Base-by-base conservation (phyloP, 352 stramenopile genomes). In the Phytophthora citricola region DNA sequence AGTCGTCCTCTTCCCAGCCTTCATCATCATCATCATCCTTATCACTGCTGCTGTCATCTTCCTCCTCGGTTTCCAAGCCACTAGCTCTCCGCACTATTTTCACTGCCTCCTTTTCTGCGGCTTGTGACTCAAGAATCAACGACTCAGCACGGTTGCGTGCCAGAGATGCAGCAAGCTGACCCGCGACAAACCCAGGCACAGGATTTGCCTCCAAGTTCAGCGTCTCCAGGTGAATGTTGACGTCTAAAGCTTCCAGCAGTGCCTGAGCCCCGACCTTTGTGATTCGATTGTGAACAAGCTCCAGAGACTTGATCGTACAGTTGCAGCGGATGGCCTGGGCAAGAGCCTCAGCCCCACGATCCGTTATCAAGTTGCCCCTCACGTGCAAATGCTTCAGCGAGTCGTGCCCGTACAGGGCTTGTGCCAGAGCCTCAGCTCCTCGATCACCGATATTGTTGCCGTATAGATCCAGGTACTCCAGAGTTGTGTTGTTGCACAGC, bases 401-500 rank as follows among this genome's bases (percentile, higher is more conserved):
- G 51, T 89, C 83, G 59, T 94, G 81, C 48, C 82, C 83, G 46
- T 91, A 91, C 5, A 94, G 67, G 10, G 80, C 87, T 22, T 91
- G 73, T 17, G 87, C 85, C 12, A 94, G 46, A 27, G 76, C 76
- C 31, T 89, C 65, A 3, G 57, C 83, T 15, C 87, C 87, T 14
- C 58, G 72, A 57, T 92, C 85, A 20, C 79, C 78, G 61, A 94
- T 92, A 26, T 73, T 67, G 66, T 93, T 93, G 44, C 81, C 76
- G 40, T 79, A 87, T 29, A 94, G 38, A 34, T 93, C 82, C 52
- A 94, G 59, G 48, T 81, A 80, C 64, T 91, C 70, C 17, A 94
- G 56, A 36, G 84, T 92, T 27, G 72, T 69, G 69, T 92, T 94
- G 58, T 68, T 73, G 46, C 83, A 84, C 45, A 92, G 63, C 84